phyloP scores from a whole-genome alignment of 2,329 filamentous ascomycete species.

The Aschersonia sp. region DNA sequence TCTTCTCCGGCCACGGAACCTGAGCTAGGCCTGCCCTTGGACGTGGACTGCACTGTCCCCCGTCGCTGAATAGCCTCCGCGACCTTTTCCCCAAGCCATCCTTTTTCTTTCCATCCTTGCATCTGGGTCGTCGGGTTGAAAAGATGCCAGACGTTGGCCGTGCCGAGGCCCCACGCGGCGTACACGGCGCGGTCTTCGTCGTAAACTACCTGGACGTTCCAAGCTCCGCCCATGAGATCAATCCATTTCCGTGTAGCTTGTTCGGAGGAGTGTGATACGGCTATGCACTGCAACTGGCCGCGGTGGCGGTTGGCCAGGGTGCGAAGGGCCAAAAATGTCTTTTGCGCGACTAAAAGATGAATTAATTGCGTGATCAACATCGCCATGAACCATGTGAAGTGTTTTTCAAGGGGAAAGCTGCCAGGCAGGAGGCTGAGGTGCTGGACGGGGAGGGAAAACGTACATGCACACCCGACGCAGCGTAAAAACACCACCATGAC shows the following conservation, averaged over 20 bases:
- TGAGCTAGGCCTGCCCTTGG: constrained; percentile 27
- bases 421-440: neutral
- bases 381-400: neutral
- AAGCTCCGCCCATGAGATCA: constrained; percentile 40
- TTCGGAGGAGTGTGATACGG: constrained; percentile 43
- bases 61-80: constrained; percentile 28
- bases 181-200: constrained; percentile 43
- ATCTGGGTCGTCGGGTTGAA: constrained; percentile 38
- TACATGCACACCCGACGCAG: constrained; percentile 42
- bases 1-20: constrained; percentile 7
- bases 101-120: constrained; percentile 37
- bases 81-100: constrained; percentile 37
- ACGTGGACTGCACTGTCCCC: constrained; percentile 18
- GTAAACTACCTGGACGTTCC: constrained; percentile 39
- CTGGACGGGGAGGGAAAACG: constrained; percentile 7
- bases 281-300: constrained; percentile 35
- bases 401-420: too few relatives aligned
- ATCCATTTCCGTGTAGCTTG: constrained; percentile 42
- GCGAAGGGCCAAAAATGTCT: constrained; percentile 41
- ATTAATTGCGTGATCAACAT: neutral
- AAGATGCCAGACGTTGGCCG: constrained; percentile 33
- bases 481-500: constrained; percentile 36
- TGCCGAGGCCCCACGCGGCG: constrained; percentile 42
- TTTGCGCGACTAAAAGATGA: constrained; percentile 31
- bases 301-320: constrained; percentile 36